These are phyloP conservation scores for Pythium brachiatum DNA, from an alignment of 352 stramenopile genomes.

Conservation along the genomic window DNA sequence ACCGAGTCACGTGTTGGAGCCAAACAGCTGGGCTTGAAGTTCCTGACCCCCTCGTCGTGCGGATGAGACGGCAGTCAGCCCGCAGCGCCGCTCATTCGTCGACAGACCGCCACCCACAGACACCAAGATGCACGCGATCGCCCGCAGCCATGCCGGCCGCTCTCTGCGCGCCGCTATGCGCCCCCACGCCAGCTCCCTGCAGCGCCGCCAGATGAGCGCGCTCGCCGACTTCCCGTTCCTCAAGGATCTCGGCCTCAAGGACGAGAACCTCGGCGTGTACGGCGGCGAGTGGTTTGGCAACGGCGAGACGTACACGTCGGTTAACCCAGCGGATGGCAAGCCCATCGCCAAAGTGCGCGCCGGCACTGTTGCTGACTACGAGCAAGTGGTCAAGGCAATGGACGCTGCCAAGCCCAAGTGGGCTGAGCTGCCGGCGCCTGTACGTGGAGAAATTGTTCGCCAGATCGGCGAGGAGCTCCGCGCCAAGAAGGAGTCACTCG, in stretches of 20 bases:
- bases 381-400: constrained; percentile 80
- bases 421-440: constrained; percentile 82
- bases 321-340: constrained; percentile 84
- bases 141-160: constrained; percentile 11
- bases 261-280: constrained; percentile 86
- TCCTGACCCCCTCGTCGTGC: constrained; percentile 6
- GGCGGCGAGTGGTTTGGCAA: constrained; percentile 86
- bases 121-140: constrained; percentile 21
- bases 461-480: constrained; percentile 90
- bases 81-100: constrained; percentile 18
- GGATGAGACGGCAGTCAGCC: constrained; percentile 16
- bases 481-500: constrained; percentile 86
- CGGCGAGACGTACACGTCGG: constrained; percentile 74
- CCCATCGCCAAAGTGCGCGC: constrained; percentile 79
- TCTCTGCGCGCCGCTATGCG: constrained; percentile 11
- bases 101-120: constrained; percentile 7
- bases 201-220: constrained; percentile 40
- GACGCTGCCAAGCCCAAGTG: constrained; percentile 81
- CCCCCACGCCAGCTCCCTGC: constrained; percentile 20
- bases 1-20: background rate
- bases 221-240: constrained; percentile 72
- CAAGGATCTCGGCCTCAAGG: constrained; percentile 70
- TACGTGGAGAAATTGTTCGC: constrained; percentile 89
- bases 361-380: constrained; percentile 82
- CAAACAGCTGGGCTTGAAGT: constrained; percentile 22